Conservation (phyloP, 2,329 filamentous ascomycete species). For the Exophiala oligosperma region DNA sequence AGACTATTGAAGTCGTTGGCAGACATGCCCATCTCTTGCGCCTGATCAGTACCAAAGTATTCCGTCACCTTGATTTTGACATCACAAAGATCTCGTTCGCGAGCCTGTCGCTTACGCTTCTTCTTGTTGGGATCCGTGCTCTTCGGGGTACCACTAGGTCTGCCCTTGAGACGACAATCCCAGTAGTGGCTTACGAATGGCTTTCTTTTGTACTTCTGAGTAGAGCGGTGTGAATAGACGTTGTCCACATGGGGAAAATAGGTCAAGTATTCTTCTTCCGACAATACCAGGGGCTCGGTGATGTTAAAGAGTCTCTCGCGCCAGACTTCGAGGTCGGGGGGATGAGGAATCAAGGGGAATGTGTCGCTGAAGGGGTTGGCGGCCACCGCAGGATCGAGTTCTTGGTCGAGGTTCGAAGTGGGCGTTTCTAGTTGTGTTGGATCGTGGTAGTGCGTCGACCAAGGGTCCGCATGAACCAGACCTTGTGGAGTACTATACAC, state of each 20-base stretch:
- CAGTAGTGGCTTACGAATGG: conserved; percentile 83
- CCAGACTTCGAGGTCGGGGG: conserved; percentile 69
- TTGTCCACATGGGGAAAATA: conserved; percentile 85
- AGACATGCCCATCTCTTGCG: conserved; percentile 17
- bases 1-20: conserved; percentile 32
- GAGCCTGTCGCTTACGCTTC: conserved; percentile 74
- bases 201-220: conserved; percentile 77
- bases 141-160: conserved; percentile 72
- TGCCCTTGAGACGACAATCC: conserved; percentile 79
- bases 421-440: not conserved
- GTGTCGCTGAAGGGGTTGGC: conserved; percentile 25
- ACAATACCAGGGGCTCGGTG: conserved; percentile 70
- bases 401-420: conserved; percentile 4
- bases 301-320: conserved; percentile 72
- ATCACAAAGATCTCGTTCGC: conserved; percentile 77
- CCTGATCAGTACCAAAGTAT: conserved; percentile 61
- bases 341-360: conserved; percentile 52
- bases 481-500: conserved; percentile 23
- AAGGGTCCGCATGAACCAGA: conserved; percentile 20
- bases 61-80: conserved; percentile 87
- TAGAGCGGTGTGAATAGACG: conserved; percentile 80
- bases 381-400: conserved; percentile 9
- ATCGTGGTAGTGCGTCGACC: conserved; percentile 7
- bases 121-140: conserved; percentile 79
- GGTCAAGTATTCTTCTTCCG: conserved; percentile 72